A percentile compares a stretch with the other conserved stretches of the same genome.
phyloP scores from a whole-genome alignment of 108 stramenopile species.

The Schizochytrium sp. region DNA sequence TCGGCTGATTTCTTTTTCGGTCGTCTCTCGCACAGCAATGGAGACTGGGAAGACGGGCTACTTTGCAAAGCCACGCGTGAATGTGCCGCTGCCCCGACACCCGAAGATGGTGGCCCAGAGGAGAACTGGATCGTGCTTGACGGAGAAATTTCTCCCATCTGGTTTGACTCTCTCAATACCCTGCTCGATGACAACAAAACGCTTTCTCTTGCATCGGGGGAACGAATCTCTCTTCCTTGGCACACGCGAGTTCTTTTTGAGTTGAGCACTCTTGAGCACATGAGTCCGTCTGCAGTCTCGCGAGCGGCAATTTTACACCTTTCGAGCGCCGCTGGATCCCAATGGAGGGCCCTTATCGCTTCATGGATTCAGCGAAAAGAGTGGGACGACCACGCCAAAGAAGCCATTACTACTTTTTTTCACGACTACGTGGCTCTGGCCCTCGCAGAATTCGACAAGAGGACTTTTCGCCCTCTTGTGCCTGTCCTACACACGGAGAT shows the following conservation, averaged over 20 bases:
- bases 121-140: slow-evolving; percentile 77
- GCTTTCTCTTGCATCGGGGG: slow-evolving; percentile 73
- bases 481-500: slow-evolving; percentile 52
- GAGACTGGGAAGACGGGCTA: slow-evolving; percentile 74
- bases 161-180: slow-evolving; percentile 75
- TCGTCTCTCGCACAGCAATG: slow-evolving; percentile 59
- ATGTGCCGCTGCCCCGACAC: slow-evolving; percentile 57
- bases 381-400: slow-evolving; percentile 29
- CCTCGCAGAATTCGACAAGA: not conserved
- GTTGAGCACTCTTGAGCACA: slow-evolving; percentile 68
- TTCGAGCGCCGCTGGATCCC: slow-evolving; percentile 62
- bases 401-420: slow-evolving; percentile 33
- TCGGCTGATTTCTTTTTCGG: slow-evolving; percentile 69
- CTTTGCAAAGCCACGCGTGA: slow-evolving; percentile 68
- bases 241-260: slow-evolving; percentile 78
- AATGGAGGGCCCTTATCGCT: slow-evolving; percentile 66
- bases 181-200: slow-evolving; percentile 78
- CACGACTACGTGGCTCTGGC: slow-evolving; percentile 36
- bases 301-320: slow-evolving; percentile 74
- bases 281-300: slow-evolving; percentile 69
- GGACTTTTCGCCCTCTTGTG: slow-evolving; percentile 37
- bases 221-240: slow-evolving; percentile 64
- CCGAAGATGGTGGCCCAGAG: not conserved
- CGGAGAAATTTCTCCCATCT: slow-evolving; percentile 72
- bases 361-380: slow-evolving; percentile 49